Conservation (phyloP, 169 alveolate genomes). For the Ichthyophthirius multifiliis region DNA sequence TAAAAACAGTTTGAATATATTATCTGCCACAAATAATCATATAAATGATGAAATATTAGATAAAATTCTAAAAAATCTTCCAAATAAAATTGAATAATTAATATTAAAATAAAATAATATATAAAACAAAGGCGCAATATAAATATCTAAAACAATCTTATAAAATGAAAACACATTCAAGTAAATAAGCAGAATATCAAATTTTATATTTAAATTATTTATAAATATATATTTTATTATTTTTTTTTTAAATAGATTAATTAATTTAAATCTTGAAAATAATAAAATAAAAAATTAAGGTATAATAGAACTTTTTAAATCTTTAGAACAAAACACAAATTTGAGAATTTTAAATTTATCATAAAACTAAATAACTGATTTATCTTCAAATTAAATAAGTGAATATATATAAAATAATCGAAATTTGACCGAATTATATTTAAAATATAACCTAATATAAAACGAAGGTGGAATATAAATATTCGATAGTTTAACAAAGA, state of each 20-base stretch:
- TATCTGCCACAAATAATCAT: neutral
- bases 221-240: neutral
- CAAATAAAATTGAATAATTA: neutral
- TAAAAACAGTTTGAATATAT: neutral
- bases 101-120: neutral
- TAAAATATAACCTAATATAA: neutral
- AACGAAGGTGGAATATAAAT: neutral
- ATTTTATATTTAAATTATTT: neutral
- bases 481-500: neutral
- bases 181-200: neutral
- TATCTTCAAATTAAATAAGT: neutral
- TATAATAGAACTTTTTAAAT: neutral
- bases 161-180: neutral
- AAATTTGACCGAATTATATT: neutral
- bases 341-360: neutral
- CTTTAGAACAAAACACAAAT: neutral
- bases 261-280: neutral
- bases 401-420: neutral
- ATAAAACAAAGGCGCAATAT: neutral
- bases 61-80: neutral
- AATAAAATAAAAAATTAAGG: neutral
- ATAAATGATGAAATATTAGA: neutral
- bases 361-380: neutral
- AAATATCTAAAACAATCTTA: neutral
- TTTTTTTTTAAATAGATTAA: neutral